A percentile compares a stretch with the other conserved stretches of the same genome.
These are phyloP conservation scores for Crithidia fasciculata DNA, from an alignment of 208 protist species.

Conservation along the genomic window DNA sequence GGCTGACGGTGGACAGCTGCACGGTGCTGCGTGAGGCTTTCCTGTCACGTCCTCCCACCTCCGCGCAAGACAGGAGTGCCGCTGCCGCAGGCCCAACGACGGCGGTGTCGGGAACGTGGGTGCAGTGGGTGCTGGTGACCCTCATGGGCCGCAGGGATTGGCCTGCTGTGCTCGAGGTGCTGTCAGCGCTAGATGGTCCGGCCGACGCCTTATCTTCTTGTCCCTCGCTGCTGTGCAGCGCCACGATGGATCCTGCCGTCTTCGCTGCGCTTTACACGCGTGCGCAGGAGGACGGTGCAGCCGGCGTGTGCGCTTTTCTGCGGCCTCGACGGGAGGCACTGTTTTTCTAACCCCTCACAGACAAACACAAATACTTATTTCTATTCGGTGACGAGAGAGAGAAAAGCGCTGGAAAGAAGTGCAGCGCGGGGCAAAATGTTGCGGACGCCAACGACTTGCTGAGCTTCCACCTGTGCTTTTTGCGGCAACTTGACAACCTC, in stretches of 20 bases:
- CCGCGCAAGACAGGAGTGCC: not conserved
- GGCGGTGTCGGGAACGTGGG: conserved; percentile 22
- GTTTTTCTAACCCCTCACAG: conserved; percentile 57
- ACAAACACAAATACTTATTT: not conserved
- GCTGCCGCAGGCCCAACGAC: not conserved
- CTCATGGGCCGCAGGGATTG: conserved; percentile 27
- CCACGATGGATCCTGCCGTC: conserved; percentile 55
- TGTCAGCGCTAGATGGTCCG: conserved; percentile 19
- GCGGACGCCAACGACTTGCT: too few species aligned
- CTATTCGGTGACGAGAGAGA: not conserved
- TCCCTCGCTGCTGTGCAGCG: conserved; percentile 22
- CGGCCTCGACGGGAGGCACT: conserved; percentile 58
- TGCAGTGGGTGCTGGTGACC: conserved; percentile 36
- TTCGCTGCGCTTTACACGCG: conserved; percentile 60
- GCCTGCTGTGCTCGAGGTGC: conserved; percentile 17
- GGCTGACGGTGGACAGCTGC: conserved; percentile 18
- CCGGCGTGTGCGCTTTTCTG: conserved; percentile 61
- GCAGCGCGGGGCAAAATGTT: too few species aligned
- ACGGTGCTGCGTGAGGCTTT: not conserved
- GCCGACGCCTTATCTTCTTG: too few species aligned
- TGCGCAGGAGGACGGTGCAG: conserved; percentile 62
- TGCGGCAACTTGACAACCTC: too few species aligned
- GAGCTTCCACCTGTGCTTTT: too few species aligned
- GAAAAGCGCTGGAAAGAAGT: too few species aligned
- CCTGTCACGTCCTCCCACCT: not conserved